These are phyloP conservation scores for Lodderomyces metapsilosis DNA, from an alignment of 1,139 yeast species.

Conservation along the genomic window DNA sequence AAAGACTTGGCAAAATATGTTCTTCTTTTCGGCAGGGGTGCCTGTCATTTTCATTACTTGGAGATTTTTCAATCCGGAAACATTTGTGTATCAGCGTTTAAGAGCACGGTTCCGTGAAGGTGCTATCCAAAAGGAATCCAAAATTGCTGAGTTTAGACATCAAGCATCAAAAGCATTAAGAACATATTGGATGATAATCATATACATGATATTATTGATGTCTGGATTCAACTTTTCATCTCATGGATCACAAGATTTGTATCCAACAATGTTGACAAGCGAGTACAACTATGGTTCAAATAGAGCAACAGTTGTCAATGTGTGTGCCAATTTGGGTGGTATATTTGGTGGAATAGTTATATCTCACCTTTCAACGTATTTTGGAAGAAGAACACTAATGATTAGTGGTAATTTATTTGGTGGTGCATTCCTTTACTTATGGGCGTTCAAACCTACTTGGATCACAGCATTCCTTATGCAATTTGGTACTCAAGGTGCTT, in stretches of 20 bases:
- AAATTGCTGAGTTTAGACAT: conserved; percentile 14
- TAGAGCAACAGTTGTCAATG: conserved; percentile 35
- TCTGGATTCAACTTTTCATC: conserved; percentile 43
- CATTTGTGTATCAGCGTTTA: conserved; percentile 32
- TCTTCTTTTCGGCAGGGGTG: conserved; percentile 46
- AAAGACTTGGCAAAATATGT: conserved; percentile 39
- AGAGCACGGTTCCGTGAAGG: conserved; percentile 19
- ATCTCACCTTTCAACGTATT: conserved; percentile 36
- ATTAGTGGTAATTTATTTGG: conserved; percentile 64
- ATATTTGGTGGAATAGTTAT: conserved; percentile 34
- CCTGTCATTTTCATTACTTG: conserved; percentile 37
- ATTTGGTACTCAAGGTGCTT: conserved; percentile 81
- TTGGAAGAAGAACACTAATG: conserved; percentile 36
- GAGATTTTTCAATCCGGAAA: conserved; percentile 38
- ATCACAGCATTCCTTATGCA: conserved; percentile 80
- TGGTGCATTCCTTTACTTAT: conserved; percentile 65
- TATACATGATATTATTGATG: conserved; percentile 39
- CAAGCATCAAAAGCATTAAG: conserved; percentile 28
- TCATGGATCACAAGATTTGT: conserved; percentile 42
- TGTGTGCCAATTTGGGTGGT: conserved; percentile 41
- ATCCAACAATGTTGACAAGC: conserved; percentile 33
- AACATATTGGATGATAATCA: conserved; percentile 38
- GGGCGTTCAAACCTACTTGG: conserved; percentile 62
- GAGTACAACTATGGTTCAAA: conserved; percentile 28
- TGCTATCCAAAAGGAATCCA: conserved; percentile 15